Conservation (phyloP, 192 early-diverging fungal species). For the Paraglomus brasilianum region DNA sequence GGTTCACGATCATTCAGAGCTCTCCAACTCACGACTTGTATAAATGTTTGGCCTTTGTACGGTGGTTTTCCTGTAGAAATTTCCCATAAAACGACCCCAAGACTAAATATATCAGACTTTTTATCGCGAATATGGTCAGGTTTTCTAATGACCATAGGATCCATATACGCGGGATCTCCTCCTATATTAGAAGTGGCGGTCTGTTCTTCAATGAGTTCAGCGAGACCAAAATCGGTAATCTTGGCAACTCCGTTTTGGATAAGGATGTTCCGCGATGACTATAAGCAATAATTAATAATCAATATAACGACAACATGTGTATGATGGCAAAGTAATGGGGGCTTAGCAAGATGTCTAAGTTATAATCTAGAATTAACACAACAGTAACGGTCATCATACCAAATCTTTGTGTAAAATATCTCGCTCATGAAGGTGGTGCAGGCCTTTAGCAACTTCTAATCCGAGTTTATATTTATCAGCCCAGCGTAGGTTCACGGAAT, state of each 20-base stretch:
- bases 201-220: background rate
- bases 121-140: constrained; percentile 26
- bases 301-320: background rate
- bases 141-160: background rate
- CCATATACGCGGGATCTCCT: constrained; percentile 7
- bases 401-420: constrained; percentile 25
- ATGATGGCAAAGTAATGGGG: background rate
- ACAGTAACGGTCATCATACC: no score
- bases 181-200: background rate
- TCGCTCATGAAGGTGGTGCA: background rate
- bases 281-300: background rate
- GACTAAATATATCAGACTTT: constrained; percentile 42
- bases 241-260: background rate
- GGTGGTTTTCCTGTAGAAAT: constrained; percentile 39
- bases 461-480: background rate
- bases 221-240: constrained; percentile 23
- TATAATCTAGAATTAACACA: background rate
- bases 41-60: background rate
- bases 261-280: constrained; percentile 23
- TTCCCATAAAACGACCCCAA: constrained; percentile 47
- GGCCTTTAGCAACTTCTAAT: background rate
- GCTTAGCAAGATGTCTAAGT: background rate
- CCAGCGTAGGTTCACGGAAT: background rate
- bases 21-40: background rate
- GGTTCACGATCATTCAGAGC: constrained; percentile 23